A percentile compares a stretch with the other conserved stretches of the same genome.
Conservation (phyloP, 2,329 filamentous ascomycete species). For the Onygenales sp. region DNA sequence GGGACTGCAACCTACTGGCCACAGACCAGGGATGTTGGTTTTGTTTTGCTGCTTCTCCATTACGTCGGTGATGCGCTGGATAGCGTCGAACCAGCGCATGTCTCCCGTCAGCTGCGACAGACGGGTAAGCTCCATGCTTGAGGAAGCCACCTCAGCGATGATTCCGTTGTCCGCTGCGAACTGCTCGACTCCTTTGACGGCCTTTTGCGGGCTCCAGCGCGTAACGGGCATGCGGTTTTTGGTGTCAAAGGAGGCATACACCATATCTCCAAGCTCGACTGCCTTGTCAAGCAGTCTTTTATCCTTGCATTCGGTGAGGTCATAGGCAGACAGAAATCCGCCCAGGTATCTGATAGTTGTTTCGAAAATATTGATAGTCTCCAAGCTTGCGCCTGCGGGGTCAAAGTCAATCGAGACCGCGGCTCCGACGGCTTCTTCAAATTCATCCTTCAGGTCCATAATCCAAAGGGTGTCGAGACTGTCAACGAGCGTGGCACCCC, state of each 20-base stretch:
- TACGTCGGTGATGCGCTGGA: conserved; percentile 25
- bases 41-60: conserved; percentile 24
- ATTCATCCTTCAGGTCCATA: conserved; percentile 50
- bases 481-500: conserved; percentile 53
- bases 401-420: conserved; percentile 47
- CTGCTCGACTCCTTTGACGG: conserved; percentile 41
- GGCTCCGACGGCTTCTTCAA: conserved; percentile 43
- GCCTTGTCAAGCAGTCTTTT: conserved; percentile 43
- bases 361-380: conserved; percentile 37
- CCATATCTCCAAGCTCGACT: conserved; percentile 44
- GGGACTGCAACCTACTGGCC: conserved; percentile 21
- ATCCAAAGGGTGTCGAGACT: conserved; percentile 54
- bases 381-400: conserved; percentile 10
- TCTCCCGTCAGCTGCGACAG: conserved; percentile 30
- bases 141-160: conserved; percentile 29
- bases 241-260: conserved; percentile 37
- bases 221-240: conserved; percentile 18
- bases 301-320: conserved; percentile 49
- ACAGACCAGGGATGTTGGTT: conserved; percentile 31
- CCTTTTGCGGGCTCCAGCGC: conserved; percentile 22
- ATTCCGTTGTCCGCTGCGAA: conserved; percentile 54
- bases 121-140: conserved; percentile 34
- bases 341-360: conserved; percentile 46
- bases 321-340: conserved; percentile 44
- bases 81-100: conserved; percentile 28